Evolutionary conservation across 1,284 basidiomycete genomes (phyloP).

Genomic region (Wolfiporia cocos): DNA sequence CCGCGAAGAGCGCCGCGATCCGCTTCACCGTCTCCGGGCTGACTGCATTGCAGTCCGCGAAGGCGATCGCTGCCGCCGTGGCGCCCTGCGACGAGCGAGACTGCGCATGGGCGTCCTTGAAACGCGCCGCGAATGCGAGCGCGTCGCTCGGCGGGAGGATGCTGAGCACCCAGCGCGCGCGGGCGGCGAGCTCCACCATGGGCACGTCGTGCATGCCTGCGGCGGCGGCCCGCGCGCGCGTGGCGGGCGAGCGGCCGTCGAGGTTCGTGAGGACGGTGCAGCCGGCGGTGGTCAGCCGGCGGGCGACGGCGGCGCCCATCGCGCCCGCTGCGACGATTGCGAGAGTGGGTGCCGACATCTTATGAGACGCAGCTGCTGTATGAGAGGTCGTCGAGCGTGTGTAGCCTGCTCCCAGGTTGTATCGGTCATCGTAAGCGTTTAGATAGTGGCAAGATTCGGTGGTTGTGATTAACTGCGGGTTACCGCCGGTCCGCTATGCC

Average conservation of each 20-base stretch:
- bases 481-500: too few species aligned
- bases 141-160: slow-evolving; percentile 55
- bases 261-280: slow-evolving; percentile 46
- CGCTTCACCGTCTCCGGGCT: slow-evolving; percentile 43
- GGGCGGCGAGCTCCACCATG: slow-evolving; percentile 36
- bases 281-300: slow-evolving; percentile 33
- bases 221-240: slow-evolving; percentile 40
- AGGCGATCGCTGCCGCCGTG: slow-evolving; percentile 18
- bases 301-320: slow-evolving; percentile 41
- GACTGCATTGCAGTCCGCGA: slow-evolving; percentile 58
- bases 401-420: too few species aligned
- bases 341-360: slow-evolving; percentile 22
- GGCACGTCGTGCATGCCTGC: slow-evolving; percentile 47
- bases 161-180: slow-evolving; percentile 44
- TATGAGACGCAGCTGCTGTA: too few species aligned
- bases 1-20: slow-evolving; percentile 40
- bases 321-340: slow-evolving; percentile 39
- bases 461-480: too few species aligned
- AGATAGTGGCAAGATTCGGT: too few species aligned
- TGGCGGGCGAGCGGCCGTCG: slow-evolving; percentile 42
- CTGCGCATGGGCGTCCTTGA: slow-evolving; percentile 24
- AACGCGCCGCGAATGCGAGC: slow-evolving; percentile 38
- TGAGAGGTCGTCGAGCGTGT: too few species aligned
- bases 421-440: too few species aligned
- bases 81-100: slow-evolving; percentile 4